A percentile compares a stretch with the other conserved stretches of the same genome.
Evolutionary conservation across 2,329 filamentous ascomycete species (phyloP).

Genomic region (Dactylellina drechsleri): DNA sequence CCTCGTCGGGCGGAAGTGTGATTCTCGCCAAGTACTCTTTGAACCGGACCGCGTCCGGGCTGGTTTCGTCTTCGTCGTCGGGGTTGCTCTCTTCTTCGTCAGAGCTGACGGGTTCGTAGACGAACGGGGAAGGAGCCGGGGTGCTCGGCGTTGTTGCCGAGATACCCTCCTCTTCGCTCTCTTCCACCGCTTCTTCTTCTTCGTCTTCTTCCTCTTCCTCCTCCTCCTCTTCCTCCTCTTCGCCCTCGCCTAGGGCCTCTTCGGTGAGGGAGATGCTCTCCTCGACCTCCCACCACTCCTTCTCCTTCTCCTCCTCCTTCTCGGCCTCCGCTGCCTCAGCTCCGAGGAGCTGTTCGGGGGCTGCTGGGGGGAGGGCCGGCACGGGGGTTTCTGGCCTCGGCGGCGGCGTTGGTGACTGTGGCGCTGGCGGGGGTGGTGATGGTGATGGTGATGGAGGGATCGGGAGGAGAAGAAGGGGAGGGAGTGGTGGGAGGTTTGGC

Average conservation of each 20-base stretch:
- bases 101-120: not conserved
- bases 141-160: not conserved
- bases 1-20: not conserved
- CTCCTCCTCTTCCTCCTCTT: not conserved
- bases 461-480: conserved; percentile 3
- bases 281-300: no score
- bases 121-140: conserved; percentile 5
- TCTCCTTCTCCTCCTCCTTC: no score
- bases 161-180: not conserved
- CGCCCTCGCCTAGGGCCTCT: not conserved
- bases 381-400: no score
- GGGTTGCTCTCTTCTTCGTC: not conserved
- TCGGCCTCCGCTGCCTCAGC: no score
- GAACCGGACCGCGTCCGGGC: conserved; percentile 5
- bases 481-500: not conserved
- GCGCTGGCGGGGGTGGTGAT: not conserved
- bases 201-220: no score
- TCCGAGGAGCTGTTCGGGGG: not conserved
- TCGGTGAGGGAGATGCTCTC: conserved; percentile 1
- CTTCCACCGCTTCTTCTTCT: no score
- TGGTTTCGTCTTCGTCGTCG: not conserved
- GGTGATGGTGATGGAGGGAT: conserved; percentile 1
- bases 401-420: no score
- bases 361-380: no score
- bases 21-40: conserved; percentile 1